Evolutionary conservation across 1,284 basidiomycete genomes (phyloP).

Genomic region (Ganoderma multipileum): DNA sequence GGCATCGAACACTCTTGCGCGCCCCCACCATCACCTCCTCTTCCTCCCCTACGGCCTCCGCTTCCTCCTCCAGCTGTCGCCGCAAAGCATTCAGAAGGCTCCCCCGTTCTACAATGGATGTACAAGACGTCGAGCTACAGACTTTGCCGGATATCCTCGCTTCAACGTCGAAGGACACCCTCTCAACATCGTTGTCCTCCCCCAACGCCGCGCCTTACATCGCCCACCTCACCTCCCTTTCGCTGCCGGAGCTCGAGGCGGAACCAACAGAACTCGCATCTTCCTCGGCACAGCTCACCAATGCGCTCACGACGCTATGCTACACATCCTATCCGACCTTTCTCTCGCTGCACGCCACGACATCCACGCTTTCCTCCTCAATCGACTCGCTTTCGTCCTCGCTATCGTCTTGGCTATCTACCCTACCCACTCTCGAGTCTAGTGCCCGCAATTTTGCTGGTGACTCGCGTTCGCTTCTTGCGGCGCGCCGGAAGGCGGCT

Average conservation of each 20-base stretch:
- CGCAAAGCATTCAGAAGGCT: neutral
- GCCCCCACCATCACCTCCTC: neutral
- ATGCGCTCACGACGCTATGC: conserved; percentile 87
- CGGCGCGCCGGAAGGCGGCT: conserved; percentile 75
- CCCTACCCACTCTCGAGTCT: conserved; percentile 76
- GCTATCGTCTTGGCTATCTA: conserved; percentile 69
- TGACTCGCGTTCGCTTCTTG: conserved; percentile 61
- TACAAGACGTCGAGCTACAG: conserved; percentile 18
- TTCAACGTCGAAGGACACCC: conserved; percentile 21
- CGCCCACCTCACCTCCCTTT: conserved; percentile 66
- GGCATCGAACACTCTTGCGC: no score
- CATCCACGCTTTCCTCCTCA: conserved; percentile 69
- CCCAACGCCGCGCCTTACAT: conserved; percentile 55
- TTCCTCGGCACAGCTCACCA: conserved; percentile 84
- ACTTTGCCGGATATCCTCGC: conserved; percentile 27
- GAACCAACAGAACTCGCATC: conserved; percentile 80
- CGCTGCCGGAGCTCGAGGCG: conserved; percentile 68
- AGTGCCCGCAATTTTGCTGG: conserved; percentile 70
- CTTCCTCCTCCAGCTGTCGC: neutral
- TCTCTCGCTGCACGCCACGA: conserved; percentile 80
- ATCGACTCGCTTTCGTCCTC: conserved; percentile 71
- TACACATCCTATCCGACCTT: conserved; percentile 90
- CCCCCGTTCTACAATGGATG: conserved; percentile 3
- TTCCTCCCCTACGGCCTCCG: neutral
- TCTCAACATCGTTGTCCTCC: conserved; percentile 27